Percentiles rank a stretch among this genome's conserved stretches.
phyloP scores from a whole-genome alignment of 1,284 basidiomycete genomes.

The Mrakiaceae sp. region DNA sequence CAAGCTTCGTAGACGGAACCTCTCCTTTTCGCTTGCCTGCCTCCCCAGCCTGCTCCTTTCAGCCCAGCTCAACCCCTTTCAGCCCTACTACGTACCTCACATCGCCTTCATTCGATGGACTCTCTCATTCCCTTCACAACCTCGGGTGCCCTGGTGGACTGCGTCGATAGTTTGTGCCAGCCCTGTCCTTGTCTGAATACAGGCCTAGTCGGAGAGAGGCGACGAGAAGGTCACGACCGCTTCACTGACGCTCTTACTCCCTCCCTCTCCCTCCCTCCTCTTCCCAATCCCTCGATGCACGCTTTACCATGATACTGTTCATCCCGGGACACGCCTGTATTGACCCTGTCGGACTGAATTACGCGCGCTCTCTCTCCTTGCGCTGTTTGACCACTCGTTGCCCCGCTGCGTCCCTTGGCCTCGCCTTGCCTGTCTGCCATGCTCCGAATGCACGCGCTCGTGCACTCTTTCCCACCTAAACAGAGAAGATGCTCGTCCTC shows the following conservation, averaged over 20 bases:
- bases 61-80: too few relatives aligned
- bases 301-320: too few relatives aligned
- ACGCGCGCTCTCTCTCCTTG: too few relatives aligned
- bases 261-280: constrained; percentile 13
- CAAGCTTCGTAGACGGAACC: too few relatives aligned
- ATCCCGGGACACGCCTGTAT: too few relatives aligned
- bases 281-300: neutral
- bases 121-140: constrained; percentile 93
- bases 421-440: neutral
- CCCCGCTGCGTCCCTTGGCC: neutral
- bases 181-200: constrained; percentile 27
- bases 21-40: too few relatives aligned
- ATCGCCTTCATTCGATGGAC: constrained; percentile 49
- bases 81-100: too few relatives aligned
- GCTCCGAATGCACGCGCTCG: neutral
- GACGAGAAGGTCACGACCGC: constrained; percentile 1
- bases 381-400: neutral
- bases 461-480: neutral
- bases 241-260: constrained; percentile 4
- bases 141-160: constrained; percentile 89
- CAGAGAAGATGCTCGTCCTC: constrained; percentile 97
- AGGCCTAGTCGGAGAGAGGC: neutral
- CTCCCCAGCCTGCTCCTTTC: too few relatives aligned
- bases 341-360: too few relatives aligned
- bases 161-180: constrained; percentile 90